Evolutionary conservation across 768 basidiomycete species (phyloP).

Genomic region (Cubamyces lactineus): DNA sequence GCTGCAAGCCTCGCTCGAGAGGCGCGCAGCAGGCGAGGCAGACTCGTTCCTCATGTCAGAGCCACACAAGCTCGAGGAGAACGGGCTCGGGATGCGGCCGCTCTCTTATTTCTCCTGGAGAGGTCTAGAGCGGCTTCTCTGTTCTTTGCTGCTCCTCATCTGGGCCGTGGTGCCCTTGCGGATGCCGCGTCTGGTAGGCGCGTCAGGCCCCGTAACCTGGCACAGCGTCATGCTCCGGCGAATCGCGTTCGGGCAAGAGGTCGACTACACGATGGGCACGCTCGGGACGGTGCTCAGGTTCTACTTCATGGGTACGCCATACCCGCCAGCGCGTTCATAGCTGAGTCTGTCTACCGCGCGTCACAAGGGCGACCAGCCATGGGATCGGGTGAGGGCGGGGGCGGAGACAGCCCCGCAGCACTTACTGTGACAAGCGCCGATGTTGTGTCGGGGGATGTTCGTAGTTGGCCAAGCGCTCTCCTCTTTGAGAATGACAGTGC

Average conservation of each 20-base stretch:
- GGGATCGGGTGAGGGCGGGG: too few relatives aligned
- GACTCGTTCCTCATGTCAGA: constrained; percentile 1
- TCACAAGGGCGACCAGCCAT: too few relatives aligned
- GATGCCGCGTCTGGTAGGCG: constrained; percentile 65
- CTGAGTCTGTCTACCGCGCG: too few relatives aligned
- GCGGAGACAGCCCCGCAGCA: too few relatives aligned
- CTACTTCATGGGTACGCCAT: constrained; percentile 30
- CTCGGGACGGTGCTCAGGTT: constrained; percentile 30
- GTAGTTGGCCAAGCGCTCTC: too few relatives aligned
- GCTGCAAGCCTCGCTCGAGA: constrained; percentile 5
- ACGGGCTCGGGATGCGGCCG: constrained; percentile 5
- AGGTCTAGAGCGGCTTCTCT: constrained; percentile 21
- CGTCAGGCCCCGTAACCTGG: constrained; percentile 67
- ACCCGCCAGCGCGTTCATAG: not conserved
- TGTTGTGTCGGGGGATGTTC: too few relatives aligned
- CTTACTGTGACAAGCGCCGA: too few relatives aligned
- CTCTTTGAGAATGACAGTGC: too few relatives aligned
- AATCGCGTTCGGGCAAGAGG: constrained; percentile 39
- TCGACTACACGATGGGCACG: constrained; percentile 29
- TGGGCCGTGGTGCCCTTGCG: constrained; percentile 38
- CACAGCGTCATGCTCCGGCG: constrained; percentile 61
- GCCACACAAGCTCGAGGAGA: not conserved
- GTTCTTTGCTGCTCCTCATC: constrained; percentile 20
- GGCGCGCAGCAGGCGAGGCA: not conserved
- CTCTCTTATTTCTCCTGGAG: constrained; percentile 21